Evolutionary conservation across 345 rosid genomes (phyloP).

Genomic region (Euclidium syriacum): DNA sequence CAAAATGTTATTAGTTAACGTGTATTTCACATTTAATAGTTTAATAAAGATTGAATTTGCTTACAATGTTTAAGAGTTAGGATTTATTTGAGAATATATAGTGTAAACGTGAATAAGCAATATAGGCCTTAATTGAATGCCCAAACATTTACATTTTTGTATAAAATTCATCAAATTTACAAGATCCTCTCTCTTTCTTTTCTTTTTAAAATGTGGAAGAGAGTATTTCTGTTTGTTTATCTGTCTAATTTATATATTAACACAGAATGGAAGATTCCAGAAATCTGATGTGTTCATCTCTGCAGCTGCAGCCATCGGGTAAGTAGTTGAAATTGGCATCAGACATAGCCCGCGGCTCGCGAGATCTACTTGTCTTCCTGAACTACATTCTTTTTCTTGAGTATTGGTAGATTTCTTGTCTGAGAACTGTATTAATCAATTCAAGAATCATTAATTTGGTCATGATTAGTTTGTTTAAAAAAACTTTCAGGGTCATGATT

Average conservation of each 20-base stretch:
- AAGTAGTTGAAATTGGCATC: constrained; percentile 71
- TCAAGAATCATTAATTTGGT: constrained; percentile 11
- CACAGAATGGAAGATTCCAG: constrained; percentile 41
- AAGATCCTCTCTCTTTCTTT: background rate
- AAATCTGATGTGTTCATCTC: constrained; percentile 60
- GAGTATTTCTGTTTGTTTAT: background rate
- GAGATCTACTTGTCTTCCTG: constrained; percentile 45
- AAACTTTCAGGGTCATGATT: constrained; percentile 17
- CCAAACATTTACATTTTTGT: constrained; percentile 24
- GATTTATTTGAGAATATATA: background rate
- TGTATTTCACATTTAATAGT: too few species aligned
- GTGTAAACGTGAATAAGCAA: constrained; percentile 3
- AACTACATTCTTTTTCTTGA: constrained; percentile 29
- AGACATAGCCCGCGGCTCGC: constrained; percentile 78
- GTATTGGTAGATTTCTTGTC: constrained; percentile 1
- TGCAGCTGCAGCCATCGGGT: constrained; percentile 46
- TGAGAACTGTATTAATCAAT: constrained; percentile 5
- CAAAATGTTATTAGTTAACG: too few species aligned
- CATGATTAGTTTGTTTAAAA: constrained; percentile 12
- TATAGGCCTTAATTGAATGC: background rate
- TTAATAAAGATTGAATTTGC: too few species aligned
- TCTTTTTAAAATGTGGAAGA: background rate
- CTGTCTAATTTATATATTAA: constrained; percentile 13
- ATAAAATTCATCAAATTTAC: constrained; percentile 6
- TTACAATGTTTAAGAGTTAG: background rate